Percentiles rank a stretch among this genome's conserved stretches.
phyloP scores from a whole-genome alignment of 345 rosid species.

The Mercurialis annua region DNA sequence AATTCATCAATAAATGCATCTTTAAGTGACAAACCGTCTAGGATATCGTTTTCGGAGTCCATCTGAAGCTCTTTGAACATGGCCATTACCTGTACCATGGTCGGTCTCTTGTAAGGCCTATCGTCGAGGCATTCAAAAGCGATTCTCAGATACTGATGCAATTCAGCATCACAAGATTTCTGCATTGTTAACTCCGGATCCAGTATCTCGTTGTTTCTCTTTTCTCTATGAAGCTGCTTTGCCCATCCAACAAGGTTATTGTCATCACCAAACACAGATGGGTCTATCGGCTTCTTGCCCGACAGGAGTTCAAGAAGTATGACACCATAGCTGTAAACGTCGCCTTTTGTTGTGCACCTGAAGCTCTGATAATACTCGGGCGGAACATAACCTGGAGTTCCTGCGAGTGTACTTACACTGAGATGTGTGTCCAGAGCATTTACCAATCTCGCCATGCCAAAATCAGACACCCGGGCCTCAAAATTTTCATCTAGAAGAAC shows the following conservation, averaged over 20 bases:
- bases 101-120: conserved; percentile 76
- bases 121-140: conserved; percentile 94
- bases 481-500: conserved; percentile 87
- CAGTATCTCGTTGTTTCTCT: conserved; percentile 55
- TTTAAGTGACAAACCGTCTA: conserved; percentile 66
- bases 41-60: conserved; percentile 71
- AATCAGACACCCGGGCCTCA: conserved; percentile 94
- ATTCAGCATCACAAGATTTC: conserved; percentile 57
- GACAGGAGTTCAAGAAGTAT: conserved; percentile 91
- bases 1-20: conserved; percentile 60
- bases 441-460: conserved; percentile 94
- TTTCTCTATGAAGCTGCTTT: conserved; percentile 72
- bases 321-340: conserved; percentile 93
- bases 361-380: conserved; percentile 98
- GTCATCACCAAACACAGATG: conserved; percentile 78
- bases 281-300: conserved; percentile 88
- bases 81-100: conserved; percentile 95
- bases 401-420: conserved; percentile 95
- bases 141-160: conserved; percentile 62
- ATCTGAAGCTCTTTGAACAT: conserved; percentile 93
- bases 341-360: conserved; percentile 91
- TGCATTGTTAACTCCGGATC: conserved; percentile 52
- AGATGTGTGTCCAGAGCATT: conserved; percentile 93
- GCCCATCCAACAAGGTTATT: conserved; percentile 97
- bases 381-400: conserved; percentile 98